Conservation (phyloP, 306 rosid species). For the Delonix regia region DNA sequence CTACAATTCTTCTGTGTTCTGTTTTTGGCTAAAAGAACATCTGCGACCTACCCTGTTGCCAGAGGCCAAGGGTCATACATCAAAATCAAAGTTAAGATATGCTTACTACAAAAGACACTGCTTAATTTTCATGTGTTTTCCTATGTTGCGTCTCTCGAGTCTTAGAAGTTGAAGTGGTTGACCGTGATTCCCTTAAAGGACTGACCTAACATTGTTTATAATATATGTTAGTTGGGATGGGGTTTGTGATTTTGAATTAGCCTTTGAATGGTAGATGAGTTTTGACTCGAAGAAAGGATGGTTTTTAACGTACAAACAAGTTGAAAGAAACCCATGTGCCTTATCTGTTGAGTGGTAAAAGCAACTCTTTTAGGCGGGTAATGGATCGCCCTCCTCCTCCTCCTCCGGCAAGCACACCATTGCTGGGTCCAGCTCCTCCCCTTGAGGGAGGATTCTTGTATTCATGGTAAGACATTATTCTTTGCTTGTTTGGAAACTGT, state of each 20-base stretch:
- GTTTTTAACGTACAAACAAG: neutral
- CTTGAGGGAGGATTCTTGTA: conserved; percentile 52
- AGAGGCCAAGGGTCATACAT: neutral
- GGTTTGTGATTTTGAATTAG: conserved; percentile 15
- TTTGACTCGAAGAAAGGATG: conserved; percentile 46
- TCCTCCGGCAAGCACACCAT: conserved; percentile 39
- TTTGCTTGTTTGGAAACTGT: neutral
- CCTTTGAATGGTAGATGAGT: conserved; percentile 72
- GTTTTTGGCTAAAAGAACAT: neutral
- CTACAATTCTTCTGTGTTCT: neutral
- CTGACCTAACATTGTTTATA: neutral
- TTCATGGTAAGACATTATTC: conserved; percentile 48
- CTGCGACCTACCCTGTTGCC: no score
- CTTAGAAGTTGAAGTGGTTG: neutral
- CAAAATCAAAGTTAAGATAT: neutral
- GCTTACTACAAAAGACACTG: neutral
- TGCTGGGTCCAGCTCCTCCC: conserved; percentile 55
- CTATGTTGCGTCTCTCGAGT: neutral
- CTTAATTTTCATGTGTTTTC: neutral
- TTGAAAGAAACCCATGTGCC: conserved; percentile 20
- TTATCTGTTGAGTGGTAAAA: neutral
- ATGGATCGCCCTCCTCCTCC: conserved; percentile 60
- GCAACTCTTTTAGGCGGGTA: conserved; percentile 6
- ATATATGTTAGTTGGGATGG: conserved; percentile 51
- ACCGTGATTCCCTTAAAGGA: neutral